Percentiles rank a stretch among this genome's conserved stretches.
phyloP scores from a whole-genome alignment of 2,329 filamentous ascomycete genomes.

The Microsporum canis region DNA sequence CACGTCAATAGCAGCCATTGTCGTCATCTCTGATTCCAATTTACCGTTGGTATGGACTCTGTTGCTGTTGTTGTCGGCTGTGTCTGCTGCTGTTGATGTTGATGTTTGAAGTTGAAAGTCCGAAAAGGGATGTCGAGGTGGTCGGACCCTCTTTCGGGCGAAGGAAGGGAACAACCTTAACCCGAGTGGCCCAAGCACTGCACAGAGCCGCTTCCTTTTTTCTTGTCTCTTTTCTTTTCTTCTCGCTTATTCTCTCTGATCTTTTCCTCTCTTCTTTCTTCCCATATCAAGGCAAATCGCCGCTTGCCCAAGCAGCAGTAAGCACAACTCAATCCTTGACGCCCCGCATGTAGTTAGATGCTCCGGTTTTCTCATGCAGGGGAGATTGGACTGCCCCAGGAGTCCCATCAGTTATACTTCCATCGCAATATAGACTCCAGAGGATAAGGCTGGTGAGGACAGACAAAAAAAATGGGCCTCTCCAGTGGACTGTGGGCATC shows the following conservation, averaged over 20 bases:
- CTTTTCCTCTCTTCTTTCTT: not conserved
- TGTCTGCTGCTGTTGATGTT: not conserved
- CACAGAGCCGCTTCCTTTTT: not conserved
- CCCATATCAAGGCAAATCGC: not conserved
- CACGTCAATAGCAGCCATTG: not conserved
- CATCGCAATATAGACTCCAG: not conserved
- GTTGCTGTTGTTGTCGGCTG: not conserved
- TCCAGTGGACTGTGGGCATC: not conserved
- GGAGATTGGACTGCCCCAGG: not conserved
- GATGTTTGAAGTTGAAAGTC: not conserved
- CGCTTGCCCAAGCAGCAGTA: not conserved
- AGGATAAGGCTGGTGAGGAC: not conserved
- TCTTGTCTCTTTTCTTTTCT: not conserved
- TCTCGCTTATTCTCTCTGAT: not conserved
- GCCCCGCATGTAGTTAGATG: not conserved
- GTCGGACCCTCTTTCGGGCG: not conserved
- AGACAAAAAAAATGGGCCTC: not conserved
- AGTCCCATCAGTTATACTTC: not conserved
- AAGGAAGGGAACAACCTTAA: not conserved
- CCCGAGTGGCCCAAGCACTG: not conserved
- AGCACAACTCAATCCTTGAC: not conserved
- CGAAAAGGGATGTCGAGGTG: not conserved
- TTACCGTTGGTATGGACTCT: not conserved
- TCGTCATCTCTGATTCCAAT: not conserved
- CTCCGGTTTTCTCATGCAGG: not conserved